Conservation (phyloP, 2,329 filamentous ascomycete genomes). For the Parasarocladium wereldwijsianum region DNA sequence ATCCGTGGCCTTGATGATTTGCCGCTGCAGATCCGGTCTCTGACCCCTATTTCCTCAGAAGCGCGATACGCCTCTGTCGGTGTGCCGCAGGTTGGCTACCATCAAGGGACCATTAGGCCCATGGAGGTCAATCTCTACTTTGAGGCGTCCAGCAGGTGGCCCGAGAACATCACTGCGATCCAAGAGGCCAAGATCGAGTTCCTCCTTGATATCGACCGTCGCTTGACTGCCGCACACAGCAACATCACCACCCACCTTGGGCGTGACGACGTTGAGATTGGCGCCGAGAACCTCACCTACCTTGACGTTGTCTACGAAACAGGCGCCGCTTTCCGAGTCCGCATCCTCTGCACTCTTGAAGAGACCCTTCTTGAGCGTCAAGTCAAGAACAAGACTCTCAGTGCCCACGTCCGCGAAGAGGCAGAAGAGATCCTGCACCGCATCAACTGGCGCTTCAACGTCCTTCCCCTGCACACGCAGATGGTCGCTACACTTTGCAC, state of each 20-base stretch:
- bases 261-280: conserved; percentile 58
- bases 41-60: conserved; percentile 57
- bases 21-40: conserved; percentile 71
- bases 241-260: conserved; percentile 57
- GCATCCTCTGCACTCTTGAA: conserved; percentile 82
- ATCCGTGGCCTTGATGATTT: conserved; percentile 68
- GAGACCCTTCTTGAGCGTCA: conserved; percentile 65
- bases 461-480: conserved; percentile 66
- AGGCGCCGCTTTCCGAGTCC: conserved; percentile 64
- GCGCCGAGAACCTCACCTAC: conserved; percentile 63
- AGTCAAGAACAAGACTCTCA: conserved; percentile 56
- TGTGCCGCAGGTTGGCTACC: conserved; percentile 23
- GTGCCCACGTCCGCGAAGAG: conserved; percentile 51
- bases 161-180: conserved; percentile 78
- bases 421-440: conserved; percentile 53
- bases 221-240: conserved; percentile 47
- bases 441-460: conserved; percentile 58
- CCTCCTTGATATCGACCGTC: conserved; percentile 57
- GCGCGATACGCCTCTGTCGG: conserved; percentile 58
- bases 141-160: conserved; percentile 86
- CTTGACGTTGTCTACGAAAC: conserved; percentile 65
- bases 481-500: conserved; percentile 69
- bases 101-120: conserved; percentile 32
- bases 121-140: conserved; percentile 80
- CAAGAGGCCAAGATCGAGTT: conserved; percentile 92